Evolutionary conservation across 148 eudicot species (phyloP).

Genomic region (Rhododendron mucronatum): DNA sequence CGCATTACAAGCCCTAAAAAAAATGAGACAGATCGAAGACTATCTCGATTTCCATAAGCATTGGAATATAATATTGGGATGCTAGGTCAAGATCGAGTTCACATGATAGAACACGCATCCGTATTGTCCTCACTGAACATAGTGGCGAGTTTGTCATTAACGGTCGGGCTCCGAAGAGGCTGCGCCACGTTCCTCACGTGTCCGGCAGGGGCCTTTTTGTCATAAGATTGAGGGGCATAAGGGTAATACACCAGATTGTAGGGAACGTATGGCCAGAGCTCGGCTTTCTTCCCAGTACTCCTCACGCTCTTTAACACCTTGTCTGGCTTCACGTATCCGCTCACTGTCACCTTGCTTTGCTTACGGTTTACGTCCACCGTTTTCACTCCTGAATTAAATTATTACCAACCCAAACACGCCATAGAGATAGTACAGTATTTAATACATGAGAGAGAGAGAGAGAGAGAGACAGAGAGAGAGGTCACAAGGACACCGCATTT

Average conservation of each 20-base stretch:
- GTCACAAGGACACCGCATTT: not conserved
- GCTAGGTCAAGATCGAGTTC: constrained; percentile 5
- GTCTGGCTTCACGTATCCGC: constrained; percentile 43
- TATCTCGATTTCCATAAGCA: not conserved
- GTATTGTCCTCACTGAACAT: constrained; percentile 54
- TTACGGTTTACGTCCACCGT: constrained; percentile 42
- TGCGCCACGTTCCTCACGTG: constrained; percentile 40
- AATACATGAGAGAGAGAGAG: too few relatives aligned
- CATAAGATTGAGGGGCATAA: constrained; percentile 45
- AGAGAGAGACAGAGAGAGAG: not conserved
- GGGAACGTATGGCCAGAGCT: constrained; percentile 54
- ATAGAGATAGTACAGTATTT: not conserved
- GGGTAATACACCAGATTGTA: constrained; percentile 47
- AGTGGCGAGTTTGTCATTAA: constrained; percentile 22
- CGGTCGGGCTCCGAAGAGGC: constrained; percentile 27
- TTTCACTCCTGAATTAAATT: constrained; percentile 29
- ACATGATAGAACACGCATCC: constrained; percentile 51
- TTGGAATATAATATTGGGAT: not conserved
- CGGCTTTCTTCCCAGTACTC: constrained; percentile 45
- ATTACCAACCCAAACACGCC: not conserved
- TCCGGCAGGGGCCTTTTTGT: constrained; percentile 52
- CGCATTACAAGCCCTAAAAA: not conserved
- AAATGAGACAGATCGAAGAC: not conserved
- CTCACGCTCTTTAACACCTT: constrained; percentile 39
- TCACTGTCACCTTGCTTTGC: constrained; percentile 40